Evolutionary conservation across 2,329 filamentous ascomycete genomes (phyloP), one percentile per base, ranked within the genome.

Genomic region (Diaporthe sp.): DNA sequence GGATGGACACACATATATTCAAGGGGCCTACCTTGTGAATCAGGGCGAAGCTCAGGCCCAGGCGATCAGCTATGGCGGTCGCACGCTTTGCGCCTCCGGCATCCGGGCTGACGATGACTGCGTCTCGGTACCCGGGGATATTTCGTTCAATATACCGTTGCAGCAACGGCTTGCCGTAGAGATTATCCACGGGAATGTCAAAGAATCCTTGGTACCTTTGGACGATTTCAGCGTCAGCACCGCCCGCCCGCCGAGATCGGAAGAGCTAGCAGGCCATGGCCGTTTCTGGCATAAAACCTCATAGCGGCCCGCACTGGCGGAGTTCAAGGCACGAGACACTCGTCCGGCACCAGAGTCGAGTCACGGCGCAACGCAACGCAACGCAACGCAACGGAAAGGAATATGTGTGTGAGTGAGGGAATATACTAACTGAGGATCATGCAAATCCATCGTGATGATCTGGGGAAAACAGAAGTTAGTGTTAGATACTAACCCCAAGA

Each of bases 181-280:
- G 89, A 83, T 99, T 99, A 86, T 99, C 97, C 73, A 99, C 97
- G 3, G 97, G 97, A 76, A 98, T 98, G 82, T 99, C 96, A 82
- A 99, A 98, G 88, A 98, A 99, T 72, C 97, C 97, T 85, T 99
- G 97, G 82, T 98, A 98, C 57, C 75, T 76, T 74, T 31, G n/a
- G 51, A 61, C 71, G 25, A 42, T 42, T 57, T 15, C n/a, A 46
- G 37, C 46, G 31, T 76, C 57, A 76, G 75, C 62, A 73, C 61
- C 71, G 42, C 25, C 39, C n/a, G 25, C 44, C 61, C 28, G 57
- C 37, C 51, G 55, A 44, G 17, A 55, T 67, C 72, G 58, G 55
- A 37, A 53, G 25, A 72, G 51, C 46, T 60, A 70, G 49, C 65
- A 70, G 65, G 65, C 49, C 15, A 31, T 55, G 49, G 65, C 65